Percentiles rank a stretch among this genome's conserved stretches.
phyloP scores from a whole-genome alignment of 2,329 filamentous ascomycete genomes.

The Microcyclospora tardicrescens region DNA sequence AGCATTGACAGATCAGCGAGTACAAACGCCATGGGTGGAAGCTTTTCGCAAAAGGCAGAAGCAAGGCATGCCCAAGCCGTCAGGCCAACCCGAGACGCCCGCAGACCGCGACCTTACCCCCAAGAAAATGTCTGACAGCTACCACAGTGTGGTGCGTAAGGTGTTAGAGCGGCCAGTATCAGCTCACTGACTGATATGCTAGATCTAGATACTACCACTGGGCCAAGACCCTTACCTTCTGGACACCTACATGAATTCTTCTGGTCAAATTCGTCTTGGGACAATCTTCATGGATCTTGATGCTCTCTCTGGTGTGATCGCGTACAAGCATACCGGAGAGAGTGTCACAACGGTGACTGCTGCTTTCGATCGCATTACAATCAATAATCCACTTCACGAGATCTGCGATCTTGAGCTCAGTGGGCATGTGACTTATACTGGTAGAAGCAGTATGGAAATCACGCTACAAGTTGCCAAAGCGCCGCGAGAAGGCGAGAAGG shows the following conservation, averaged over 20 bases:
- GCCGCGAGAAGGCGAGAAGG: conserved; percentile 42
- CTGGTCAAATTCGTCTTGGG: conserved; percentile 60
- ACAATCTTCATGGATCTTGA: conserved; percentile 71
- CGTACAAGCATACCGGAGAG: conserved; percentile 59
- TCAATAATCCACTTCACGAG: conserved; percentile 59
- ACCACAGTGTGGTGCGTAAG: conserved; percentile 48
- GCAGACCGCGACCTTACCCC: conserved; percentile 46
- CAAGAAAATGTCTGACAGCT: conserved; percentile 59
- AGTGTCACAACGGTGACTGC: conserved; percentile 51
- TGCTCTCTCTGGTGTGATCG: conserved; percentile 62
- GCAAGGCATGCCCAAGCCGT: conserved; percentile 18
- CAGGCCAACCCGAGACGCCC: conserved; percentile 23
- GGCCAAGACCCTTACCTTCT: conserved; percentile 64
- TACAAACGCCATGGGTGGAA: conserved; percentile 57
- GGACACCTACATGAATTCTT: conserved; percentile 65
- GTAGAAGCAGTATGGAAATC: conserved; percentile 60
- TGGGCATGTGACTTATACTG: conserved; percentile 56
- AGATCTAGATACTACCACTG: conserved; percentile 47
- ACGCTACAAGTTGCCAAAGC: conserved; percentile 61
- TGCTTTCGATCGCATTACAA: conserved; percentile 50
- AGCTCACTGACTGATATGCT: conserved; percentile 16
- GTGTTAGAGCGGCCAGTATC: not conserved
- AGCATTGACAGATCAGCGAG: conserved; percentile 45
- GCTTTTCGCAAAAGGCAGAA: conserved; percentile 43
- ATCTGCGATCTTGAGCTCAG: conserved; percentile 68